These are phyloP conservation scores for Barnettozyma salicaria DNA, from an alignment of 805 yeast species.

Conservation along the genomic window DNA sequence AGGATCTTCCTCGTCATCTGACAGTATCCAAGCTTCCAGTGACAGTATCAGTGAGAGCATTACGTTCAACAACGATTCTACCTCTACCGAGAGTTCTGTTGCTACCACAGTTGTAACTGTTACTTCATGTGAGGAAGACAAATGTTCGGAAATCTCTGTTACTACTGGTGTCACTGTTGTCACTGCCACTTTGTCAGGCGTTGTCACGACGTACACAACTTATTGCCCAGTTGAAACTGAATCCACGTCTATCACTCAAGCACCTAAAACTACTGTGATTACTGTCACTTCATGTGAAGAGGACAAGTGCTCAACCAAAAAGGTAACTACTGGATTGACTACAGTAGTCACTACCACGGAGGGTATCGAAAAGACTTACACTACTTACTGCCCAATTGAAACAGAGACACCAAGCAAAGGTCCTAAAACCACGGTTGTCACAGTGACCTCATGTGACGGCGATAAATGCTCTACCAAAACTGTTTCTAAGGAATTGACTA, in stretches of 20 bases:
- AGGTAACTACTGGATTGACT: too few relatives aligned
- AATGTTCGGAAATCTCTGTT: background rate
- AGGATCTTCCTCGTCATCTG: background rate
- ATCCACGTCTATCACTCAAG: background rate
- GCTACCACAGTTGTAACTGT: slow-evolving; percentile 2
- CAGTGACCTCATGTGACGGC: slow-evolving; percentile 28
- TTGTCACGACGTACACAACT: slow-evolving; percentile 5
- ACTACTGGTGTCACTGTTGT: slow-evolving; percentile 5
- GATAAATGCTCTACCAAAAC: slow-evolving; percentile 27
- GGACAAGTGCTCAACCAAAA: too few relatives aligned
- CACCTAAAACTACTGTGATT: background rate
- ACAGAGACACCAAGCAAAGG: background rate
- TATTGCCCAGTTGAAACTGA: slow-evolving; percentile 8
- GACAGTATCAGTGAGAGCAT: background rate
- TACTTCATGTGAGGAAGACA: slow-evolving; percentile 2
- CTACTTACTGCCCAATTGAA: background rate
- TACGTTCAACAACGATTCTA: background rate
- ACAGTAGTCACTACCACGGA: background rate
- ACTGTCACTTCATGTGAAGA: background rate
- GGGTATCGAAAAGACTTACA: too few relatives aligned
- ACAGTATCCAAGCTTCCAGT: background rate
- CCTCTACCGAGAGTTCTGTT: background rate
- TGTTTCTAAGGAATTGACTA: slow-evolving; percentile 21
- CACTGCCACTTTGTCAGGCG: background rate
- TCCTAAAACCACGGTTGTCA: slow-evolving; percentile 11